Evolutionary conservation across 345 rosid species (phyloP).

Genomic region (Linum trigynum): DNA sequence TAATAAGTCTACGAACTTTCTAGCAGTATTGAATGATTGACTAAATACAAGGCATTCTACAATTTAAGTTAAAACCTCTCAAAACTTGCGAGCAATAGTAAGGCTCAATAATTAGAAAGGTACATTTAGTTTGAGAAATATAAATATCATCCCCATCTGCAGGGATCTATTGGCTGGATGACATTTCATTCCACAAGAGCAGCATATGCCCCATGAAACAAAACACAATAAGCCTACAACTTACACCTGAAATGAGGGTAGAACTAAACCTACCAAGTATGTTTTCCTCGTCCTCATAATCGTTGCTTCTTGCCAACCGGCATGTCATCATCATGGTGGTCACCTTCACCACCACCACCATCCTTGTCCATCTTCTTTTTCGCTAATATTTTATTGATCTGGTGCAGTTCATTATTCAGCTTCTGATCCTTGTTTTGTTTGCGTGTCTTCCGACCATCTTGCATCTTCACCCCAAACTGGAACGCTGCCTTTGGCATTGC

Average conservation of each 20-base stretch:
- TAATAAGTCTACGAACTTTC: no score
- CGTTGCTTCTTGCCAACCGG: slow-evolving; percentile 51
- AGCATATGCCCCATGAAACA: neutral
- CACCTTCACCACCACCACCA: slow-evolving; percentile 24
- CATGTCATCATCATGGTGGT: slow-evolving; percentile 35
- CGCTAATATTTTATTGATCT: slow-evolving; percentile 83
- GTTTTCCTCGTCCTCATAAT: slow-evolving; percentile 15
- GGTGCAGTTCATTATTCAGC: slow-evolving; percentile 73
- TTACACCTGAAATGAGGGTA: neutral
- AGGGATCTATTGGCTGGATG: no score
- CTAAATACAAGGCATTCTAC: no score
- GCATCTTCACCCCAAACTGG: slow-evolving; percentile 99
- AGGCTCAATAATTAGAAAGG: no score
- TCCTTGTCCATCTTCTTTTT: slow-evolving; percentile 85
- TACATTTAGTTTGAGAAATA: no score
- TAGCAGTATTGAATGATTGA: no score
- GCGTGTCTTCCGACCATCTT: slow-evolving; percentile 88
- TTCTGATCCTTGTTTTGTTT: slow-evolving; percentile 97
- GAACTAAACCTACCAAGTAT: neutral
- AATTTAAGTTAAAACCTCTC: no score
- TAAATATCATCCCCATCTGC: no score
- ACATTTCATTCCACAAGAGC: neutral
- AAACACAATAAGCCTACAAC: neutral
- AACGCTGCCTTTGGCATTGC: slow-evolving; percentile 99
- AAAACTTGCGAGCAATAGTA: no score